Percentiles rank a stretch among this genome's conserved stretches.
These are phyloP conservation scores for Encephalitozoon intestinalis DNA, from an alignment of 371 early-diverging fungal species.

Conservation along the genomic window DNA sequence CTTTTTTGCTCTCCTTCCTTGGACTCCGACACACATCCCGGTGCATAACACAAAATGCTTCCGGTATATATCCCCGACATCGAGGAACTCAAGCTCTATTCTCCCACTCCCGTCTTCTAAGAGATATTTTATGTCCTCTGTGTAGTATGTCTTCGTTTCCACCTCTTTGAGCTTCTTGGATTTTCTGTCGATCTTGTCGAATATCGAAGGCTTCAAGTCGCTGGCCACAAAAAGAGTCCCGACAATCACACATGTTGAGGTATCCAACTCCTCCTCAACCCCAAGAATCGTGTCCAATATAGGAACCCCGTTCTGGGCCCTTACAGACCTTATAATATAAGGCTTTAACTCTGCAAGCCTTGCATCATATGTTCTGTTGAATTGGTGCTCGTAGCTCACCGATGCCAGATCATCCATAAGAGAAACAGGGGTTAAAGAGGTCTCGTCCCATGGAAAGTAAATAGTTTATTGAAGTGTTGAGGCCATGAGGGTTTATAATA, in stretches of 20 bases:
- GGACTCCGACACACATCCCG: constrained; percentile 44
- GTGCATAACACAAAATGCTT: constrained; percentile 23
- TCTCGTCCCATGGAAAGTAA: not conserved
- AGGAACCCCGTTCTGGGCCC: not conserved
- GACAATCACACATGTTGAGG: constrained; percentile 15
- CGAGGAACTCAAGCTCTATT: constrained; percentile 16
- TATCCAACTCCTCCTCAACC: not conserved
- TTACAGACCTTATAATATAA: not conserved
- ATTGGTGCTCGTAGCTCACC: constrained; percentile 28
- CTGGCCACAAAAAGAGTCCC: constrained; percentile 34
- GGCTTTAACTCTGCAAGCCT: constrained; percentile 21
- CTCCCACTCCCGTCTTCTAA: constrained; percentile 44
- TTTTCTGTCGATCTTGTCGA: constrained; percentile 18
- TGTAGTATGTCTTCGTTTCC: constrained; percentile 10
- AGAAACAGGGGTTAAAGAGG: not conserved
- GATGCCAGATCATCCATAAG: not conserved
- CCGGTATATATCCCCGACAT: not conserved
- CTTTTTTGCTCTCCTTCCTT: not conserved
- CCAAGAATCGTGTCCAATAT: constrained; percentile 1
- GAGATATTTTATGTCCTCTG: constrained; percentile 25
- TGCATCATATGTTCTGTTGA: constrained; percentile 33
- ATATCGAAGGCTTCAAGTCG: constrained; percentile 34
- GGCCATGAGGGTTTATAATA: too few relatives aligned
- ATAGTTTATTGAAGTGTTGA: not conserved
- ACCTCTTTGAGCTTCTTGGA: not conserved